Evolutionary conservation across 169 alveolate species (phyloP).

Genomic region (Cryptosporidium parvum): DNA sequence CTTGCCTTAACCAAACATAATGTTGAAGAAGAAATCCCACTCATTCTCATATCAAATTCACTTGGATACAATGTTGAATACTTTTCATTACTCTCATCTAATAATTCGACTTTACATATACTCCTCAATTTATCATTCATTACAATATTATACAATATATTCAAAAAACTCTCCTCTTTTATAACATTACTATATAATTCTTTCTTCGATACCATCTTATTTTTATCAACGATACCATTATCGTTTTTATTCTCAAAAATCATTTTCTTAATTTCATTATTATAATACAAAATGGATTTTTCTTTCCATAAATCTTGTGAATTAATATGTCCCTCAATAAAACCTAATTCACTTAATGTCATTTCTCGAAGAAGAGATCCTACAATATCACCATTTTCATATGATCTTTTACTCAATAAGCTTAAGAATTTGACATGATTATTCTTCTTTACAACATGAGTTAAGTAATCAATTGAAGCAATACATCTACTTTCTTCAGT

Average conservation of each 20-base stretch:
- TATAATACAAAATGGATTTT: not conserved
- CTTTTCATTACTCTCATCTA: not conserved
- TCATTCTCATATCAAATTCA: slow-evolving; percentile 17
- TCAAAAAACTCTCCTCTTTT: not conserved
- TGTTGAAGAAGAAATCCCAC: slow-evolving; percentile 16
- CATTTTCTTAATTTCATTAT: not conserved
- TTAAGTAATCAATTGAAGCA: slow-evolving; percentile 51
- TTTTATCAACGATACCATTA: not conserved
- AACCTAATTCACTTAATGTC: slow-evolving; percentile 88
- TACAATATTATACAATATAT: not conserved
- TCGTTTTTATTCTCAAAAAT: not conserved
- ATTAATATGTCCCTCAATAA: slow-evolving; percentile 85
- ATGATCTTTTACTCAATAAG: slow-evolving; percentile 46
- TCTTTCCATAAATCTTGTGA: slow-evolving; percentile 84
- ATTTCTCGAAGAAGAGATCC: slow-evolving; percentile 85
- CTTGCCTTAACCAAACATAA: slow-evolving; percentile 8
- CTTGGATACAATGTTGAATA: slow-evolving; percentile 31
- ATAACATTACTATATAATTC: not conserved
- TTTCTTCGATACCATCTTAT: not conserved
- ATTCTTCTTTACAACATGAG: slow-evolving; percentile 51
- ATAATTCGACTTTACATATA: not conserved
- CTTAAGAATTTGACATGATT: slow-evolving; percentile 31
- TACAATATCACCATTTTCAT: slow-evolving; percentile 80
- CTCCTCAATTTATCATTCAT: no score
- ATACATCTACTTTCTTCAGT: slow-evolving; percentile 70